These are phyloP conservation scores for Neofusicoccum sp. DNA, from an alignment of 2,329 filamentous ascomycete species.

Conservation along the genomic window DNA sequence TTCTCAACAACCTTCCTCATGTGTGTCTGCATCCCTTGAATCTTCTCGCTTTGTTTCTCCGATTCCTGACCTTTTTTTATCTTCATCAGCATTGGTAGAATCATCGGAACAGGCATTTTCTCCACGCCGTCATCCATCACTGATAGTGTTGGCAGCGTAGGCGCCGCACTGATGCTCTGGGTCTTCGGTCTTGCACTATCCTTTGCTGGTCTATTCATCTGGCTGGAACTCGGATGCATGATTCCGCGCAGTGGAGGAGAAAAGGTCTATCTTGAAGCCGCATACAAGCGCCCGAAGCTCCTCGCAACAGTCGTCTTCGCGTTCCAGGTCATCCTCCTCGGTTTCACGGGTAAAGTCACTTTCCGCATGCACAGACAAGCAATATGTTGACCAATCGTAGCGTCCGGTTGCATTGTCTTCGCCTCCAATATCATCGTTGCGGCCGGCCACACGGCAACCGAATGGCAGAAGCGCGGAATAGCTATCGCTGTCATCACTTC, in stretches of 20 bases:
- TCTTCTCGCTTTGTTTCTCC: not conserved
- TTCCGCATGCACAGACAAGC: not conserved
- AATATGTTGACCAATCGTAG: constrained; percentile 25
- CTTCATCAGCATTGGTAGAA: constrained; percentile 38
- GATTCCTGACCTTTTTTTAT: not conserved
- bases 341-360: constrained; percentile 44
- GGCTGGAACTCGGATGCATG: constrained; percentile 69
- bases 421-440: constrained; percentile 65
- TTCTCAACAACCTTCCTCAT: constrained; percentile 18
- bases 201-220: constrained; percentile 60
- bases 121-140: constrained; percentile 68
- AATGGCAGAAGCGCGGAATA: constrained; percentile 52
- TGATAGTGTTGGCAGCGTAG: constrained; percentile 64
- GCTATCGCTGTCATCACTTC: constrained; percentile 38
- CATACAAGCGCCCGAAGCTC: constrained; percentile 62
- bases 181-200: constrained; percentile 60
- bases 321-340: constrained; percentile 61
- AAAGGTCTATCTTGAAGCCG: constrained; percentile 71
- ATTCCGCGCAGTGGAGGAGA: constrained; percentile 64
- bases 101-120: constrained; percentile 71
- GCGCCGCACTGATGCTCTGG: constrained; percentile 63
- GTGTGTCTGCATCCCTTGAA: not conserved
- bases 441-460: constrained; percentile 51
- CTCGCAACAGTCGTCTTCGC: constrained; percentile 64
- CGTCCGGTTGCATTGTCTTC: constrained; percentile 69